phyloP scores from a whole-genome alignment of 768 basidiomycete genomes.

The Rhodotorula kratochvilovae region DNA sequence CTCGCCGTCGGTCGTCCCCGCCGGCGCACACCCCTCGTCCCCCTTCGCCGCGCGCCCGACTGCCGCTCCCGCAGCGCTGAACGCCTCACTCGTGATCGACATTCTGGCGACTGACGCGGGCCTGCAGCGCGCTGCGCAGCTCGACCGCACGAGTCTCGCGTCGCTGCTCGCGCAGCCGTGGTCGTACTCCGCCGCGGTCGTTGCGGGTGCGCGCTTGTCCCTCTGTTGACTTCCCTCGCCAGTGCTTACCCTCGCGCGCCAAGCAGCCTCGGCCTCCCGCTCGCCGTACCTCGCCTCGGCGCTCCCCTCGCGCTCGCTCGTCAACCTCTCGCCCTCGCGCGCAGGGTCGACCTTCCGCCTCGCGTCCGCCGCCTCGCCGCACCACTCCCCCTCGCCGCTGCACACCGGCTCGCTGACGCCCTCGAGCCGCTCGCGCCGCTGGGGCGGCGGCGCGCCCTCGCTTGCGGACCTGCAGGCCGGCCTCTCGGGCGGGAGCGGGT shows the following conservation, averaged over 20 bases:
- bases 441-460: not conserved
- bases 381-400: not conserved
- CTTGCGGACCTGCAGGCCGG: constrained; percentile 25
- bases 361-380: not conserved
- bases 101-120: constrained; percentile 2
- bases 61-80: not conserved
- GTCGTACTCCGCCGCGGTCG: not conserved
- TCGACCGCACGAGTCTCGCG: constrained; percentile 9
- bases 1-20: not conserved
- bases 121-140: constrained; percentile 10
- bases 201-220: not conserved
- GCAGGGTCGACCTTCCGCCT: not conserved
- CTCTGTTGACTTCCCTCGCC: too few relatives aligned
- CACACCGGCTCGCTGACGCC: not conserved
- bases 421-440: not conserved
- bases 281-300: constrained; percentile 4
- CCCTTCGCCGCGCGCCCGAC: not conserved
- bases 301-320: constrained; percentile 15
- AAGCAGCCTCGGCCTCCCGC: not conserved
- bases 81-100: constrained; percentile 8
- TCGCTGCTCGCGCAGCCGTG: constrained; percentile 4
- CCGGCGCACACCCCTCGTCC: not conserved
- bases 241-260: not conserved
- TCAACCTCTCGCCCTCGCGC: constrained; percentile 14
- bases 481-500: not conserved